These are phyloP conservation scores for Apium graveolens DNA, from an alignment of 129 eudicot genomes.

Conservation along the genomic window DNA sequence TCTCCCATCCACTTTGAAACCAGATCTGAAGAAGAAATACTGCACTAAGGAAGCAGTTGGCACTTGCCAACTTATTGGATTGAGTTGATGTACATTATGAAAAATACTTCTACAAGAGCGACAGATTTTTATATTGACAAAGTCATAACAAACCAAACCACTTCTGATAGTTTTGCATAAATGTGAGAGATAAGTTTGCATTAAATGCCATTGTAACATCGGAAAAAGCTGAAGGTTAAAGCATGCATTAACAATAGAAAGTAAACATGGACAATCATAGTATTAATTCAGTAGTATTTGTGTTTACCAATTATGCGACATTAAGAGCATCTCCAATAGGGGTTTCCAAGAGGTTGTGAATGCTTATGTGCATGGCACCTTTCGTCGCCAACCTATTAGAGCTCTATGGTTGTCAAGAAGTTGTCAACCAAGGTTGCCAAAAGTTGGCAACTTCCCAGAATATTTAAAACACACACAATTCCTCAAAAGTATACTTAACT, in stretches of 20 bases:
- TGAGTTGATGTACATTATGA: slow-evolving; percentile 27
- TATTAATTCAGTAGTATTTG: neutral
- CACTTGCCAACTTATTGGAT: slow-evolving; percentile 65
- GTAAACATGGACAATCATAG: neutral
- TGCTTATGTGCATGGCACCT: too few species aligned
- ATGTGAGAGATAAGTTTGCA: neutral
- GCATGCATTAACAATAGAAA: neutral
- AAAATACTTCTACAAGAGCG: neutral
- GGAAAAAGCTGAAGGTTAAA: too few species aligned
- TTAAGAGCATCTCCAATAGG: too few species aligned
- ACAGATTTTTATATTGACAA: neutral
- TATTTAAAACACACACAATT: too few species aligned
- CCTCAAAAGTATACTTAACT: too few species aligned
- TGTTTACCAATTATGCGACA: neutral
- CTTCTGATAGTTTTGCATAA: neutral
- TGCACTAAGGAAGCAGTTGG: slow-evolving; percentile 61
- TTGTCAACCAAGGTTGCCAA: too few species aligned
- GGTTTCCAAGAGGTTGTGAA: too few species aligned
- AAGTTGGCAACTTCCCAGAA: too few species aligned
- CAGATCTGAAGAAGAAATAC: slow-evolving; percentile 93
- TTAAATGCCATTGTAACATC: too few species aligned
- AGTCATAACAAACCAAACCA: slow-evolving; percentile 8
- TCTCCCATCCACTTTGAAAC: slow-evolving; percentile 99
- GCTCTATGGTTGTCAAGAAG: too few species aligned
- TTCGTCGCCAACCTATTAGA: too few species aligned